Conservation (phyloP, 2,329 filamentous ascomycete species). For the Botrytis paeoniae region DNA sequence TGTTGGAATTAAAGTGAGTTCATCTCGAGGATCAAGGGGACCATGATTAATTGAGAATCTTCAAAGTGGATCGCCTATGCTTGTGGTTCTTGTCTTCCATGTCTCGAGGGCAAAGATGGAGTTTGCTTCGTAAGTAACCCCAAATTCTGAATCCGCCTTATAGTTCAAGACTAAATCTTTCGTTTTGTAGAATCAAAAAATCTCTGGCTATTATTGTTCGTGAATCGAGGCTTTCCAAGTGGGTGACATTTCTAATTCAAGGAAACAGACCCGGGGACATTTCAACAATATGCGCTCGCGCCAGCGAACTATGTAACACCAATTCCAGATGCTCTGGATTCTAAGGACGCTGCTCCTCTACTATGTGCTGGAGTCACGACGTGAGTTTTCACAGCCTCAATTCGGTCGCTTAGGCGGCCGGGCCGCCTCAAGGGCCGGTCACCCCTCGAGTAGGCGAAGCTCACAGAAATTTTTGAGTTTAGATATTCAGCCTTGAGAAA, state of each 20-base stretch:
- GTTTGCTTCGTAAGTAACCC: conserved; percentile 57
- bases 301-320: conserved; percentile 68
- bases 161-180: conserved; percentile 18
- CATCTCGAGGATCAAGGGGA: neutral
- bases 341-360: conserved; percentile 62
- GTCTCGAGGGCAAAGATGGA: conserved; percentile 58
- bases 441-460: conserved; percentile 29
- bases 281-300: conserved; percentile 65
- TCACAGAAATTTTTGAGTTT: conserved; percentile 27
- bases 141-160: conserved; percentile 1
- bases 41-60: neutral
- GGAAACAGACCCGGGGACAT: conserved; percentile 56
- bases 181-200: conserved; percentile 45
- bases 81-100: conserved; percentile 52
- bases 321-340: conserved; percentile 59
- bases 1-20: conserved; percentile 62
- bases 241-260: neutral
- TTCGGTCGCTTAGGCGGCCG: conserved; percentile 15
- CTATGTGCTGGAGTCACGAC: conserved; percentile 66
- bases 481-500: conserved; percentile 62
- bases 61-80: conserved; percentile 51
- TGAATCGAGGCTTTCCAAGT: conserved; percentile 11
- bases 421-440: conserved; percentile 17
- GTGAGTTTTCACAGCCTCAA: conserved; percentile 31
- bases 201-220: conserved; percentile 62